phyloP scores from a whole-genome alignment of 495 filamentous ascomycete species.

The Articulospora tetracladia region DNA sequence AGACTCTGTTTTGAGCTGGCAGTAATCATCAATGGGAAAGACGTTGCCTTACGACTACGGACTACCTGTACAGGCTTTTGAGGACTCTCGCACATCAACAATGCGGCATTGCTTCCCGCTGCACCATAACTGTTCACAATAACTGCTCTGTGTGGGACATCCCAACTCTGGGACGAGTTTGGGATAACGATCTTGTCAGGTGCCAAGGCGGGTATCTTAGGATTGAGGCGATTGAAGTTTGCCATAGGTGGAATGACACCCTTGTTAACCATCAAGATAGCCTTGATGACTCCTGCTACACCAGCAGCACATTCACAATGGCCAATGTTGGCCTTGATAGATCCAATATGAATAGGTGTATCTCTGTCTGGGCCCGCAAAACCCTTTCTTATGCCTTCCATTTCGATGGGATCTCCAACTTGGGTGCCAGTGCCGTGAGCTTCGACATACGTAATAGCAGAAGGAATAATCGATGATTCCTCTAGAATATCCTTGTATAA shows the following conservation, averaged over 20 bases:
- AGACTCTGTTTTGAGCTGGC: neutral
- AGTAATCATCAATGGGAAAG: conserved; percentile 10
- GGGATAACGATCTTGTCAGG: neutral
- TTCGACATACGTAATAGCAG: conserved; percentile 36
- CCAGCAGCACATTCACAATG: conserved; percentile 56
- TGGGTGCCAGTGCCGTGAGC: conserved; percentile 53
- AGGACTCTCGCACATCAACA: conserved; percentile 25
- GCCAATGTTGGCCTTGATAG: conserved; percentile 55
- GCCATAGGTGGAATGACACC: conserved; percentile 46
- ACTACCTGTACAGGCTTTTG: neutral
- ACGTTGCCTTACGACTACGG: neutral
- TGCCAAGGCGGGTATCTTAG: conserved; percentile 1
- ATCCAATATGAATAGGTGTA: conserved; percentile 48
- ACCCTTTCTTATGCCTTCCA: conserved; percentile 48
- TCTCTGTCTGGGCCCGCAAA: conserved; percentile 28
- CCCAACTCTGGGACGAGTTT: conserved; percentile 18
- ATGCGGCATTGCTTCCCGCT: conserved; percentile 39
- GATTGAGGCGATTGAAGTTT: conserved; percentile 45
- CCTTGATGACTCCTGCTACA: conserved; percentile 54
- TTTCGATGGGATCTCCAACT: conserved; percentile 59
- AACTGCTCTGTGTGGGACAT: neutral
- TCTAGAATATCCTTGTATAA: conserved; percentile 46
- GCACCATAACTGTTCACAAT: conserved; percentile 41
- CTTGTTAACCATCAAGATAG: conserved; percentile 51
- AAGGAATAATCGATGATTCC: conserved; percentile 37